phyloP scores from a whole-genome alignment of 306 rosid species.

The apple (Malus domestica) region DNA sequence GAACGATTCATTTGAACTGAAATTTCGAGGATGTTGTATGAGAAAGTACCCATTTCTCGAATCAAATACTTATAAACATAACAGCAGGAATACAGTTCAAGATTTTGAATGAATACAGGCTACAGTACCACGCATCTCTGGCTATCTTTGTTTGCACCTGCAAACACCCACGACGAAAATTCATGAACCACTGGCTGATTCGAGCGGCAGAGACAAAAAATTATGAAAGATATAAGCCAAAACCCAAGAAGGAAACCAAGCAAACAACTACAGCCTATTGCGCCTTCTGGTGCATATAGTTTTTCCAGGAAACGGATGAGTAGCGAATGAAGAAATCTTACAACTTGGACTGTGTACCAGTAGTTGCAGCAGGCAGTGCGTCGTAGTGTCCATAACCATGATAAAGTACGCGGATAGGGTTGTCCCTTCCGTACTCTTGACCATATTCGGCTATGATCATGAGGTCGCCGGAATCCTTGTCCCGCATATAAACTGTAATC shows the following conservation, averaged over 20 bases:
- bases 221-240: not conserved
- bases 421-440: slow-evolving; percentile 60
- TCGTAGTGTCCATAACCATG: slow-evolving; percentile 82
- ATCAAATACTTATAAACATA: not conserved
- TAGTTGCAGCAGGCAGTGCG: slow-evolving; percentile 22
- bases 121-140: not conserved
- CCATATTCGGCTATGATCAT: slow-evolving; percentile 78
- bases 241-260: not conserved
- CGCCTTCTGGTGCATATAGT: not conserved
- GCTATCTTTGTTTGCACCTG: slow-evolving; percentile 19
- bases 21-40: not conserved
- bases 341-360: slow-evolving; percentile 4
- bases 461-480: slow-evolving; percentile 32
- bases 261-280: not conserved
- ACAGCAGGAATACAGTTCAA: not conserved
- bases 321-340: slow-evolving; percentile 11
- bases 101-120: not conserved
- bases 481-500: slow-evolving; percentile 62
- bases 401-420: slow-evolving; percentile 58
- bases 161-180: not conserved
- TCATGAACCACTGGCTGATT: not conserved
- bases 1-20: not conserved
- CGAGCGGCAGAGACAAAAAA: not conserved
- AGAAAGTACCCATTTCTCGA: not conserved
- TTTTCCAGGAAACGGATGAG: not conserved